Evolutionary conservation across 1,284 basidiomycete genomes (phyloP), one percentile per base, ranked within the genome.

Genomic region (Cryptococcus sp.): DNA sequence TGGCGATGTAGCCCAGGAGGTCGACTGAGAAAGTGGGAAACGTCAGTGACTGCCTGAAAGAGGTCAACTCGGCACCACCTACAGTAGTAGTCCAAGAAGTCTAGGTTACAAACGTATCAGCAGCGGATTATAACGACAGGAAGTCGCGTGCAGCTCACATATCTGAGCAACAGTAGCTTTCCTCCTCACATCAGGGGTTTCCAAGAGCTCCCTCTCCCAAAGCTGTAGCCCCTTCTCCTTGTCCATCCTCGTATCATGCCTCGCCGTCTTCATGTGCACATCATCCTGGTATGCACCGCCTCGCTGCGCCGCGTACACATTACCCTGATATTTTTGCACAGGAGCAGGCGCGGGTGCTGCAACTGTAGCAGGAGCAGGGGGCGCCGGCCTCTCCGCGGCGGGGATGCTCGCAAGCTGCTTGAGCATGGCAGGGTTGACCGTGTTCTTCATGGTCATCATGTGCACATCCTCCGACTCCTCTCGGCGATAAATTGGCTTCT

Each of bases 151-250:
- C 15, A 12, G 72, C 79, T 72, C 71, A 94, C 92, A 97, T 45
- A 97, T 84, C 71, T 97, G 94, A 23, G 92, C 92, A 12, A 97
- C 91, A 4, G 93, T 96, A 2, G 93, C 88, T 76, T 96, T 96
- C 53, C 93, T 84, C 73, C 85, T 89, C 54, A 96, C 87, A 74
- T 97, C 94, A 15, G 86, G 75, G 60, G 84, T 90, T 35, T 88
- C 86, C 46, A 95, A 71, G 37, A 94, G 79, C 67, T 91, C 87
- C 58, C 83, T 83, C 79, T 95, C 93, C 89, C 89, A 95, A 53
- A 85, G 77, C 72, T 86, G 82, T 54, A 88, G 67, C 13, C 61
- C 77, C 61, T 67, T 59, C 45, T 66, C 62, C 59, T 72, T 67
- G 52, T 68, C 64, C 35, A 52, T 33, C 39, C 43, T 45, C 2